Percentiles rank a stretch among this genome's conserved stretches.
These are phyloP conservation scores for Arachis hypogaea DNA, from an alignment of 306 rosid genomes.

Conservation along the genomic window DNA sequence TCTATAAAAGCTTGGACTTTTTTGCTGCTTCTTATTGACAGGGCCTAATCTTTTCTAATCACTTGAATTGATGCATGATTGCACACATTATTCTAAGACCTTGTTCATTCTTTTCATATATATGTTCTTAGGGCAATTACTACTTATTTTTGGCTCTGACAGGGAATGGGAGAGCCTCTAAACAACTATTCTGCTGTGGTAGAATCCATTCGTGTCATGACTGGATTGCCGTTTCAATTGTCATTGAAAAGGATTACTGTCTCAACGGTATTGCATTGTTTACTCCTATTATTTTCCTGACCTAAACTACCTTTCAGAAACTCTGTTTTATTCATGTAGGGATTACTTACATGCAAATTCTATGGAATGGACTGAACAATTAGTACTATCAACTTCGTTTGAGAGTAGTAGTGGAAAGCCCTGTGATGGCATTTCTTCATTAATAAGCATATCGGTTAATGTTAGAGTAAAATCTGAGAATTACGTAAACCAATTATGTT, in stretches of 20 bases:
- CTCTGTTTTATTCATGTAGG: conserved; percentile 23
- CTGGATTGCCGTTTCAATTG: conserved; percentile 77
- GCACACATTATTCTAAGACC: neutral
- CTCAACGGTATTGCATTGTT: conserved; percentile 68
- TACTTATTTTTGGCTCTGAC: conserved; percentile 21
- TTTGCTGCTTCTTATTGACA: neutral
- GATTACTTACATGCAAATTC: conserved; percentile 3
- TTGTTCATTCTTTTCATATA: neutral
- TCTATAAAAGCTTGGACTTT: neutral
- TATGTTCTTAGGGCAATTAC: neutral
- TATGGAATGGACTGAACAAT: neutral
- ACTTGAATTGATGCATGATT: neutral
- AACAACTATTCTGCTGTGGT: conserved; percentile 83
- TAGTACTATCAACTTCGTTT: conserved; percentile 13
- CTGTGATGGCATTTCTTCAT: conserved; percentile 21
- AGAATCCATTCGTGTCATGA: conserved; percentile 83
- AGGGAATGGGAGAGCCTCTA: conserved; percentile 99
- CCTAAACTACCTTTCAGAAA: neutral
- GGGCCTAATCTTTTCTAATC: neutral
- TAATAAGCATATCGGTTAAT: neutral
- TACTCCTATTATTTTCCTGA: conserved; percentile 17
- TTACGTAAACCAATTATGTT: conserved; percentile 7
- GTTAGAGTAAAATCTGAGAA: conserved; percentile 8
- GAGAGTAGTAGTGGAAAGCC: neutral
- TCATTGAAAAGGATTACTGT: conserved; percentile 79